phyloP scores from a whole-genome alignment of 306 rosid species.

The Acacia acuminata region DNA sequence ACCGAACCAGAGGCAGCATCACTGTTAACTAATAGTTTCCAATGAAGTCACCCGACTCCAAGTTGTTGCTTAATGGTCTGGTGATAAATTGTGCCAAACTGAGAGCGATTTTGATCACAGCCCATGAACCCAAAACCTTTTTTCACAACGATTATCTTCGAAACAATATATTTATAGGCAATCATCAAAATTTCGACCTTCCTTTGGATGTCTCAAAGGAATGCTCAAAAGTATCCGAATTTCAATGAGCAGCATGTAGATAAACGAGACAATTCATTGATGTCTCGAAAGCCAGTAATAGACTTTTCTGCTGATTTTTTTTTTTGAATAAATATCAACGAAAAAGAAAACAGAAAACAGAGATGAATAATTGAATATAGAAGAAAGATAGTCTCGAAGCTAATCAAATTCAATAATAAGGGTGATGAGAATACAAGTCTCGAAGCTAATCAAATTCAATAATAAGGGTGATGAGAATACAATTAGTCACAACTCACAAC shows the following conservation, averaged over 20 bases:
- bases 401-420: constrained; percentile 1
- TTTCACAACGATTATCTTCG: neutral
- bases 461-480: constrained; percentile 5
- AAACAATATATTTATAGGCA: neutral
- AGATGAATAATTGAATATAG: neutral
- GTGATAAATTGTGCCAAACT: neutral
- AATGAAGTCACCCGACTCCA: neutral
- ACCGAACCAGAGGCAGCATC: neutral
- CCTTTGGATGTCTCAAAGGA: neutral
- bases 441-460: neutral
- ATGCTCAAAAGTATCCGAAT: neutral
- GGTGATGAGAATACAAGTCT: neutral
- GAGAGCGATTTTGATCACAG: neutral
- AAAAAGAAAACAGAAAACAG: neutral
- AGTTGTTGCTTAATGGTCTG: neutral
- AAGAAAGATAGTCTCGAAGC: neutral
- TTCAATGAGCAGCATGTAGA: neutral
- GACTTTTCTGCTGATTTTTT: neutral
- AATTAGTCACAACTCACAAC: neutral
- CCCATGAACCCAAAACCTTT: neutral
- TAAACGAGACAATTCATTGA: neutral
- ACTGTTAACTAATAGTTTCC: neutral
- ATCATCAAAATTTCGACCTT: neutral
- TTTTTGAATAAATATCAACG: neutral
- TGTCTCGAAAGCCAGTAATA: neutral